A percentile compares a stretch with the other conserved stretches of the same genome.
phyloP scores from a whole-genome alignment of 441 rosid genomes.

The Jatropha podagrica region DNA sequence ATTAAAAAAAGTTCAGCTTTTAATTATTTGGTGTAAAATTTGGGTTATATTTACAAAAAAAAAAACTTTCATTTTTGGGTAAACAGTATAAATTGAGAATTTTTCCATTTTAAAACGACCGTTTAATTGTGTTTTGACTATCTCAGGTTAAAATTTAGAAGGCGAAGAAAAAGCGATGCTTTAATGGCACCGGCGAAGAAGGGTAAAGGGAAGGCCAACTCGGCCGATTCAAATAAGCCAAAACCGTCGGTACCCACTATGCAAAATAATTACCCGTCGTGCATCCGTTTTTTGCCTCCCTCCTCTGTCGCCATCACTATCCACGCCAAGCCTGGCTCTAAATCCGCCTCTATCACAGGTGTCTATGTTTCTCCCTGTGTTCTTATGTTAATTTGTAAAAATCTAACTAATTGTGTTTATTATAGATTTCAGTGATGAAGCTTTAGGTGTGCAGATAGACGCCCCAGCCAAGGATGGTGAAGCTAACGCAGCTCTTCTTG shows the following conservation, averaged over 20 bases:
- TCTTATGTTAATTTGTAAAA: background rate
- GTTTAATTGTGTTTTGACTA: too few relatives aligned
- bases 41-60: too few relatives aligned
- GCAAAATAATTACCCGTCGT: constrained; percentile 46
- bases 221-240: constrained; percentile 39
- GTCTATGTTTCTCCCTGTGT: background rate
- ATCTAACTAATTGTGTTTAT: background rate
- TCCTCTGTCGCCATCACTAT: constrained; percentile 83
- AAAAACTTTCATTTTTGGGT: too few relatives aligned
- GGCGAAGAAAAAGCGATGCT: background rate
- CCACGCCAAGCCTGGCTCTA: constrained; percentile 92
- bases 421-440: constrained; percentile 75
- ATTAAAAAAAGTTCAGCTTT: too few relatives aligned
- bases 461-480: constrained; percentile 92
- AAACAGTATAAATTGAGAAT: too few relatives aligned
- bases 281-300: constrained; percentile 57
- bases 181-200: constrained; percentile 70
- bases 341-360: constrained; percentile 90
- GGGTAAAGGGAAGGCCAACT: constrained; percentile 47
- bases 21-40: too few relatives aligned
- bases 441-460: constrained; percentile 86
- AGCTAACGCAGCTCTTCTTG: constrained; percentile 89
- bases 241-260: background rate
- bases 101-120: too few relatives aligned
- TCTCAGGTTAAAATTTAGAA: too few relatives aligned